These are phyloP conservation scores for Aegilops bicornis DNA, from an alignment of 176 grass and related monocot genomes.

Conservation along the genomic window DNA sequence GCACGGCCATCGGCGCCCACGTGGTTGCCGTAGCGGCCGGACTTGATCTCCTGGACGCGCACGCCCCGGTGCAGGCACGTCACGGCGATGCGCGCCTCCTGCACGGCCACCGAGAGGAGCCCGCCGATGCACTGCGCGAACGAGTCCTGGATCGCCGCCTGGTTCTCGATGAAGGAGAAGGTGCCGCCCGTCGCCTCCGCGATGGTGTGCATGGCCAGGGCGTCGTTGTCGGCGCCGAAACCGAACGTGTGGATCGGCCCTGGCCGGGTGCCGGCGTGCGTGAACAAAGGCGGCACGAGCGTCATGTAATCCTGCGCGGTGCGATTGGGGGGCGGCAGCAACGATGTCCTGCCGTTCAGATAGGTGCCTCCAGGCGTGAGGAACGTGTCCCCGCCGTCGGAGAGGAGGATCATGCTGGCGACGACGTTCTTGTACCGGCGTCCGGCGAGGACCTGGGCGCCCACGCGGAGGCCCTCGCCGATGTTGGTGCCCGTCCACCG, in stretches of 20 bases:
- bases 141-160: conserved; percentile 58
- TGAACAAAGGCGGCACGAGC: conserved; percentile 55
- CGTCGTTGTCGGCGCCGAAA: conserved; percentile 73
- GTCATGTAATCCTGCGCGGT: not conserved
- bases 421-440: not conserved
- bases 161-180: conserved; percentile 76
- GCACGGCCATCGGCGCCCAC: conserved; percentile 29
- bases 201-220: conserved; percentile 67
- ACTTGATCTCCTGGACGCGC: conserved; percentile 48
- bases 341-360: not conserved
- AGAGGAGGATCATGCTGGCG: not conserved
- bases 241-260: conserved; percentile 72
- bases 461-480: not conserved
- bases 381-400: not conserved
- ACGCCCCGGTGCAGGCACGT: conserved; percentile 51
- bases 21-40: conserved; percentile 51
- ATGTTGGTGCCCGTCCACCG: not conserved
- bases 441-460: too few relatives aligned
- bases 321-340: not conserved
- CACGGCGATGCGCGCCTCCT: conserved; percentile 46
- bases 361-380: not conserved
- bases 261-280: not conserved
- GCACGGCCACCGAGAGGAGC: conserved; percentile 60
- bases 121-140: conserved; percentile 79
- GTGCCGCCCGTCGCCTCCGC: conserved; percentile 65